Conservation (phyloP, 164 flowering plant species). For the Sedum album region DNA sequence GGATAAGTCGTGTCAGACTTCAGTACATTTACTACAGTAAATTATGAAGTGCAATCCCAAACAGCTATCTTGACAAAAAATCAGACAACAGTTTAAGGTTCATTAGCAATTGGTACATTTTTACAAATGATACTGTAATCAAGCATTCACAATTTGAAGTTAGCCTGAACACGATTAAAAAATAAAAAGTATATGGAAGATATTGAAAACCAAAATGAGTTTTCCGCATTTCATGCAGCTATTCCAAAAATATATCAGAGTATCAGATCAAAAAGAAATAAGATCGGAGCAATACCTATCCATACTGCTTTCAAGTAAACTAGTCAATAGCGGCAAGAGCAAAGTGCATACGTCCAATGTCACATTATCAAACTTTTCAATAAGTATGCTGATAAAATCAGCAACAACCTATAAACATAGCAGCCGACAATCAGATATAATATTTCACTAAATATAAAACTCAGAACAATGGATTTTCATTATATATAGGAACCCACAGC, state of each 20-base stretch:
- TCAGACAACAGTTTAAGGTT: neutral
- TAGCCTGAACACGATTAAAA: no score
- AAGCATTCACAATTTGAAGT: no score
- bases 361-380: constrained; percentile 57
- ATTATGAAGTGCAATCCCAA: neutral
- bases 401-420: constrained; percentile 56
- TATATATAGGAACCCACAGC: constrained; percentile 41
- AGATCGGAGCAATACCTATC: constrained; percentile 44
- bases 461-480: neutral
- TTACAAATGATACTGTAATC: no score
- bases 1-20: constrained; percentile 7
- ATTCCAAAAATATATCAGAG: neutral
- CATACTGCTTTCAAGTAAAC: constrained; percentile 64
- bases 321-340: constrained; percentile 66
- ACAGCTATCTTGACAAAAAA: neutral
- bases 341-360: constrained; percentile 72
- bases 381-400: constrained; percentile 62
- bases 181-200: no score
- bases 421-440: neutral
- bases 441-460: neutral
- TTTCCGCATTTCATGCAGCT: neutral
- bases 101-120: no score
- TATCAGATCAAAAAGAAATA: neutral
- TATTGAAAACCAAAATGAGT: neutral
- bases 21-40: neutral